Conservation (phyloP, 495 filamentous ascomycete genomes). For the Trichocladium uniseriatum region DNA sequence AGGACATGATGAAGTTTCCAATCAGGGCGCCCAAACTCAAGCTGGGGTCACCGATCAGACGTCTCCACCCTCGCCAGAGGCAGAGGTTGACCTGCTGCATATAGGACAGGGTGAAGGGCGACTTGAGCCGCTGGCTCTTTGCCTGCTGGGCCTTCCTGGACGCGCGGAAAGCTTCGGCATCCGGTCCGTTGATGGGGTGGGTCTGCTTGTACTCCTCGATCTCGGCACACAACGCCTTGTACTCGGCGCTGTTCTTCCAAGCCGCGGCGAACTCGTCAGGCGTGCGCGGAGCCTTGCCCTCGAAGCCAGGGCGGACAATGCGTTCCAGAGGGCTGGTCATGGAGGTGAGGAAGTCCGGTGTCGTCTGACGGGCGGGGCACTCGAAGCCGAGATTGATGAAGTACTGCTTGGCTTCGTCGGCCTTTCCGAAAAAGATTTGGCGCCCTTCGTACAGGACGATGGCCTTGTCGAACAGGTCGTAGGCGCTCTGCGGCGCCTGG, state of each 20-base stretch:
- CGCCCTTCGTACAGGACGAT: slow-evolving; percentile 72
- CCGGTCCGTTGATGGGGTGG: slow-evolving; percentile 54
- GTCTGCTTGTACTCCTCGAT: slow-evolving; percentile 59
- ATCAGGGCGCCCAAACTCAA: slow-evolving; percentile 61
- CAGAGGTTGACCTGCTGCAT: slow-evolving; percentile 63
- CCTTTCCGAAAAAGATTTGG: slow-evolving; percentile 71
- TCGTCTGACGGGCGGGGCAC: slow-evolving; percentile 63
- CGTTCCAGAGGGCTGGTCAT: slow-evolving; percentile 66
- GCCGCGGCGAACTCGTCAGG: slow-evolving; percentile 65
- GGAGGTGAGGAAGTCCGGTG: slow-evolving; percentile 73
- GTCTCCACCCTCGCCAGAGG: slow-evolving; percentile 61
- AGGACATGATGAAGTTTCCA: slow-evolving; percentile 62
- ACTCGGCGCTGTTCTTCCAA: slow-evolving; percentile 69
- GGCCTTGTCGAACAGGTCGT: slow-evolving; percentile 72
- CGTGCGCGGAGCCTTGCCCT: slow-evolving; percentile 56
- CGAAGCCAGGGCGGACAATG: slow-evolving; percentile 52
- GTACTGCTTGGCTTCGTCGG: slow-evolving; percentile 53
- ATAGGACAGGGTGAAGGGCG: slow-evolving; percentile 71
- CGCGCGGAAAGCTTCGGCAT: slow-evolving; percentile 57
- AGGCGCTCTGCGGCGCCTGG: slow-evolving; percentile 68
- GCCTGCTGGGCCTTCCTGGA: slow-evolving; percentile 60
- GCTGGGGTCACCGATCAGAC: slow-evolving; percentile 61
- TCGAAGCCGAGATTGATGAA: slow-evolving; percentile 69
- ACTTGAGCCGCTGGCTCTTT: slow-evolving; percentile 49
- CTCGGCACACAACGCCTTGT: slow-evolving; percentile 53